phyloP scores from a whole-genome alignment of 495 filamentous ascomycete species.

The Hypoxylon crocopeplum region DNA sequence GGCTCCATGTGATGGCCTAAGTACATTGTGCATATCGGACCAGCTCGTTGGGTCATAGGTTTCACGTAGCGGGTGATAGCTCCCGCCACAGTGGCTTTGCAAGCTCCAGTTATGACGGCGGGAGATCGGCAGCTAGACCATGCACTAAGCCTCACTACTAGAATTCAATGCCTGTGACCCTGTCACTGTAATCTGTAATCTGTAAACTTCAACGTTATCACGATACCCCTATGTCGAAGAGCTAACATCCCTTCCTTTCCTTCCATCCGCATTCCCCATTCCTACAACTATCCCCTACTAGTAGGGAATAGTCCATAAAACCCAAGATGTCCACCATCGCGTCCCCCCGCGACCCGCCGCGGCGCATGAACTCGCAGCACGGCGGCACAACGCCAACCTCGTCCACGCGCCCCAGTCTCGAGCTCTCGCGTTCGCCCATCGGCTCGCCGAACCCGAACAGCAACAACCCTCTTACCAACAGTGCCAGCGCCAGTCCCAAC shows the following conservation, averaged over 20 bases:
- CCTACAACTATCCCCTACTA: too few species aligned
- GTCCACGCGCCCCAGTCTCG: slow-evolving; percentile 76
- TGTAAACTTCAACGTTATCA: slow-evolving; percentile 16
- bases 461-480: slow-evolving; percentile 43
- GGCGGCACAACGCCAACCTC: slow-evolving; percentile 65
- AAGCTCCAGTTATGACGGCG: slow-evolving; percentile 17
- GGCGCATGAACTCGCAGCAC: slow-evolving; percentile 49
- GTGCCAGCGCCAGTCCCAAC: slow-evolving; percentile 53
- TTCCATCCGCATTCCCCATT: neutral
- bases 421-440: slow-evolving; percentile 61
- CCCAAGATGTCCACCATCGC: slow-evolving; percentile 77
- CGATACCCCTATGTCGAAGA: neutral
- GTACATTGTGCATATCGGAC: too few species aligned
- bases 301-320: too few species aligned
- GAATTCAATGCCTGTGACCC: too few species aligned
- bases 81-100: slow-evolving; percentile 41
- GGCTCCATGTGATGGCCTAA: too few species aligned
- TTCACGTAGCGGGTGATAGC: slow-evolving; percentile 4
- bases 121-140: slow-evolving; percentile 36
- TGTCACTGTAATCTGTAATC: slow-evolving; percentile 4
- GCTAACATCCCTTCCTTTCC: neutral
- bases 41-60: neutral
- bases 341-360: slow-evolving; percentile 66
- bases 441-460: slow-evolving; percentile 60
- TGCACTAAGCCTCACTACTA: slow-evolving; percentile 27